Percentiles rank a stretch among this genome's conserved stretches.
Conservation (phyloP, 139 green algal species). For the Desmodesmus armatus region DNA sequence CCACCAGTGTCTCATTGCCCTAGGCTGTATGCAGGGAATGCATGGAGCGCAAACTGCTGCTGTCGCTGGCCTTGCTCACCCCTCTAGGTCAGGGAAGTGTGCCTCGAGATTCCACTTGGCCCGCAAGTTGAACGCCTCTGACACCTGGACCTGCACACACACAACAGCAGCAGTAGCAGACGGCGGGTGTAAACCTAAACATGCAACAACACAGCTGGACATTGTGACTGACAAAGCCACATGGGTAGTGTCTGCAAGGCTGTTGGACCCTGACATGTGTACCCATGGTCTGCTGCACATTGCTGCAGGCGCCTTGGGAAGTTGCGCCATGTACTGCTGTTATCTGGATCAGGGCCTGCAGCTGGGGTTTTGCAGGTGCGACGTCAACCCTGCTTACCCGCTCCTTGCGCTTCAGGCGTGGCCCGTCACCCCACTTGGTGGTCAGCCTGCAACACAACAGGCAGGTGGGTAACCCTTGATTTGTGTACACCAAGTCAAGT, state of each 20-base stretch:
- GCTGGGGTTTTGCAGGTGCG: not conserved
- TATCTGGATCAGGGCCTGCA: not conserved
- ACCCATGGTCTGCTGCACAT: no score
- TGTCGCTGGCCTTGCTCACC: conserved; percentile 54
- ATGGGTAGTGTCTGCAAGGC: no score
- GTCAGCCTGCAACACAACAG: conserved; percentile 47
- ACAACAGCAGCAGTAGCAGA: not conserved
- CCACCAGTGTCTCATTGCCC: no score
- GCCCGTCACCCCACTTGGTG: conserved; percentile 68
- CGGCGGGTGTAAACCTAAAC: not conserved
- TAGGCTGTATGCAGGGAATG: no score
- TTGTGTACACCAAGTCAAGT: no score
- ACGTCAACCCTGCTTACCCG: conserved; percentile 12
- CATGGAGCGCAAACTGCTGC: no score
- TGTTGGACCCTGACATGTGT: no score
- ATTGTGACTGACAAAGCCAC: no score
- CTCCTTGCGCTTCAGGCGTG: conserved; percentile 65
- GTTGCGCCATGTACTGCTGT: no score
- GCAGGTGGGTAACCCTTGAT: no score
- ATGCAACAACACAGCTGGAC: not conserved
- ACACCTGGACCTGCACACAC: conserved; percentile 52
- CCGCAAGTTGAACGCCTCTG: conserved; percentile 45
- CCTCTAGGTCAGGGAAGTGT: conserved; percentile 67
- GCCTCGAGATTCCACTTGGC: conserved; percentile 67
- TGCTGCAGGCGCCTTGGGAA: no score